Percentiles rank a stretch among this genome's conserved stretches.
phyloP scores from a whole-genome alignment of 2,329 filamentous ascomycete species.

The Colletotrichum sansevieriae region DNA sequence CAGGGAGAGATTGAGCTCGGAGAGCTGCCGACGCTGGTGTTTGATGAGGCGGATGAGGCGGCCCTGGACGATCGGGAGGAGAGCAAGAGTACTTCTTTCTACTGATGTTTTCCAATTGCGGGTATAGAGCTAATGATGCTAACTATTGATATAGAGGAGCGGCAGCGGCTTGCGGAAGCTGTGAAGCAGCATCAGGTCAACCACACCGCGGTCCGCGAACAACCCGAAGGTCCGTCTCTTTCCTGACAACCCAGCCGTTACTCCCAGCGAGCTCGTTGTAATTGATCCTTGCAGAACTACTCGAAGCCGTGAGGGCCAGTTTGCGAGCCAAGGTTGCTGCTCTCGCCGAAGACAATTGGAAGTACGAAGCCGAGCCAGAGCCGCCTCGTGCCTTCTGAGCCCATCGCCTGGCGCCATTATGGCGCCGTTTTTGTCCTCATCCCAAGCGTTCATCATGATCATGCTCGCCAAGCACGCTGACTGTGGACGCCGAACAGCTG shows the following conservation, averaged over 20 bases:
- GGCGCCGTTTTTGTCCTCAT: conserved; percentile 35
- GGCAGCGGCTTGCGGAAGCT: conserved; percentile 70
- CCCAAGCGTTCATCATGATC: conserved; percentile 12
- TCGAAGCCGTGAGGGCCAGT: conserved; percentile 77
- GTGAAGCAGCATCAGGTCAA: conserved; percentile 72
- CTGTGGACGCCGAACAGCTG: conserved; percentile 2
- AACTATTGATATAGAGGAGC: conserved; percentile 61
- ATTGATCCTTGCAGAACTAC: conserved; percentile 67
- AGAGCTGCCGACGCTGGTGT: conserved; percentile 65
- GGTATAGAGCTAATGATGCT: conserved; percentile 44
- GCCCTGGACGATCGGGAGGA: conserved; percentile 70
- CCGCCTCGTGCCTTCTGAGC: conserved; percentile 55
- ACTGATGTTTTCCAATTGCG: neutral
- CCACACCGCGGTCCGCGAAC: conserved; percentile 67
- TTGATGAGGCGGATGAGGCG: conserved; percentile 68
- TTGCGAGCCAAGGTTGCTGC: conserved; percentile 79
- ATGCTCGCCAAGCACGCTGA: conserved; percentile 1
- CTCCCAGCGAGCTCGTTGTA: neutral
- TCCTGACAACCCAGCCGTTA: neutral
- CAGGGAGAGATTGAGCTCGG: conserved; percentile 74
- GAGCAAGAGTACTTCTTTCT: conserved; percentile 62
- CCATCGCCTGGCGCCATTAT: too few species aligned
- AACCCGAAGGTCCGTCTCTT: conserved; percentile 58
- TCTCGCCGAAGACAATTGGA: conserved; percentile 88
- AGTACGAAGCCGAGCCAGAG: conserved; percentile 80